Evolutionary conservation across 73 alveolate species (phyloP), one percentile per base, ranked within the genome.

Genomic region (Paramecium sexaurelia): DNA sequence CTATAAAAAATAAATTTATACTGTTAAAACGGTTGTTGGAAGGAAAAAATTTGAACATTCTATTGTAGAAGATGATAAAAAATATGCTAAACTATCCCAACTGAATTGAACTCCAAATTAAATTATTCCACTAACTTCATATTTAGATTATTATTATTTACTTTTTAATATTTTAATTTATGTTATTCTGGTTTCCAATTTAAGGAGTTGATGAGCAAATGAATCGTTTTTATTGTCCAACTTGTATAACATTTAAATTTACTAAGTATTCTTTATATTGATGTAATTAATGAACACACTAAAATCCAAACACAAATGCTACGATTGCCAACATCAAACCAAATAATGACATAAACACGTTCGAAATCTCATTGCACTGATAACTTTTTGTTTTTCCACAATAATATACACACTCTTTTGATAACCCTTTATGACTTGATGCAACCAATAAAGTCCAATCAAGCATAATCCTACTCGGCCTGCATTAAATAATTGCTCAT

Each of bases 351-450:
- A 61, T 22, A 61, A 13, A 61, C 83, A 61, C 47, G 43, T 61
- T 61, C 20, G 83, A 61, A 13, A 61, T 61, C 83, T 61, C 83
- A 1, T 26, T 29, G 43, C 83, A 61, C 39, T 61, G 39, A 61
- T 61, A 61, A 61, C 83, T 61, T 61, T 24, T 61, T 61, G 83
- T 61, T 61, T 57, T 26, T 61, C 83, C 83, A 61, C 83, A 61
- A 61, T 61, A 61, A 29, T 22, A 29, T 61, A 61, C 83, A 61
- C 83, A 61, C 83, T 61, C 83, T 61, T 20, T 61, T 61, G 19
- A 61, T 61, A 61, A 22, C 17, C 27, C 13, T 29, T 61, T 10
- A 29, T 9, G 83, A 22, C 83, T 24, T 61, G 47, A 61, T 61
- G 1, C 7, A 61, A 11, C 83, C 83, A 61, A 11, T 7, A 61